Evolutionary conservation across 2,329 filamentous ascomycete species (phyloP), one percentile per base, ranked within the genome.

Genomic region (Hypoxylon sp.): DNA sequence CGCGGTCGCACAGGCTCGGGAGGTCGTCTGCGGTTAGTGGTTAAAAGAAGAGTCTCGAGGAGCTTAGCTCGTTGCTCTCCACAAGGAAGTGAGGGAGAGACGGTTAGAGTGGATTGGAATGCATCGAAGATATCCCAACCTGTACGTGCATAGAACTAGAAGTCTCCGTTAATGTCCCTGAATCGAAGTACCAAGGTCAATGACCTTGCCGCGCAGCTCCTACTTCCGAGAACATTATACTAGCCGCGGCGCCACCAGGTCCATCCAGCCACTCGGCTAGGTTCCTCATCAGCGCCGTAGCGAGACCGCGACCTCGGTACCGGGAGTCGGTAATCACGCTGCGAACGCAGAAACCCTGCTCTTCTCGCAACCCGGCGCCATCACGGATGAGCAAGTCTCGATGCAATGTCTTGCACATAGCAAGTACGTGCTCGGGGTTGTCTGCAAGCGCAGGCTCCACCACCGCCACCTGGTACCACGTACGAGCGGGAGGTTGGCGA

Each of bases 191-290:
- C 8, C 2, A 2, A 19, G 21, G 14, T 34, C n/a, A 8, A 23
- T 23, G 5, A 6, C 3, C 7, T 16, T 16, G 11, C 21, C 61
- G 41, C 54, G 69, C 69, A 3, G 68, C 58, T 37, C 63, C 67
- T 5, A 72, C 52, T n/a, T 62, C 64, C 16, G 67, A 70, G 53
- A 69, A 72, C 16, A 72, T 37, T 47, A 70, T 69, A 43, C 67
- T 72, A 7, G 70, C 60, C 8, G 29, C 48, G n/a, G 64, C 67
- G 19, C 47, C 14, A 2, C 70, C 70, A 2, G 56, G 56, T 8
- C 70, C 68, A 51, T 71, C 69, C 27, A 71, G 27, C 69, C 70
- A 71, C 48, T 61, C 63, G 0, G 63, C 65, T 7, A 72, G 63
- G 12, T 50, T 41, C 47, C 51, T 54, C 14, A 72, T n/a, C n/a